Evolutionary conservation across 2,329 filamentous ascomycete species (phyloP), one percentile per base, ranked within the genome.

Genomic region (Diplodia sapinea): DNA sequence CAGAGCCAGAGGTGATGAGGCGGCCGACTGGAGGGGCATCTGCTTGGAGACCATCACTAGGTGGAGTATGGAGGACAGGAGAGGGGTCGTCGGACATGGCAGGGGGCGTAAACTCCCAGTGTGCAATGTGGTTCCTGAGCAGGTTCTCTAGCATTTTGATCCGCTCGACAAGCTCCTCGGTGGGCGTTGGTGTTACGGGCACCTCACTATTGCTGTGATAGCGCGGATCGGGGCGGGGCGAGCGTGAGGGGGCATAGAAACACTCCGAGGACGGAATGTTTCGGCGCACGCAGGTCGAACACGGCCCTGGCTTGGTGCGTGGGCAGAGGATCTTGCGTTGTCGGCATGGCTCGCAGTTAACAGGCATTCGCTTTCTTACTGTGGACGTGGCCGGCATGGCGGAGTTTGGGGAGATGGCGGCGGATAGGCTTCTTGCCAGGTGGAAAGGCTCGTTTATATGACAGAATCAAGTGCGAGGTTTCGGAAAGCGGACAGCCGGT

Each of bases 241-340:
- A 36, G 7, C 33, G 29, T 6, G 17, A 29, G 26, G 52, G 4
- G 13, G 52, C 29, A 36, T 55, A 55, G 15, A 55, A 3, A 13
- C 52, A 55, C 20, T 55, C 52, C 2, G 31, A 55, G 3, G 52
- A 20, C 17, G 52, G 52, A 13, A 55, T 36, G 17, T 20, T 17
- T 29, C 52, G 9, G 26, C 52, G 31, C 17, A 55, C 31, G 20
- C 52, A 55, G 17, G 31, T 55, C 17, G 52, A 36, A n/a, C 52
- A 55, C 17, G 52, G 52, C 4, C 52, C 31, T 13, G 52, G 52
- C 31, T 55, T 55, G 31, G 52, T 55, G n/a, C 52, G 52, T 17
- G 52, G 52, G 26, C 52, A 55, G 29, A 31, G 52, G 26, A 55
- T 36, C n/a, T 55, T 55, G 12, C 52, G 52, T 20, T 55, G 52